Conservation (phyloP, 2,329 filamentous ascomycete species). For the Colletotrichum plurivorum region DNA sequence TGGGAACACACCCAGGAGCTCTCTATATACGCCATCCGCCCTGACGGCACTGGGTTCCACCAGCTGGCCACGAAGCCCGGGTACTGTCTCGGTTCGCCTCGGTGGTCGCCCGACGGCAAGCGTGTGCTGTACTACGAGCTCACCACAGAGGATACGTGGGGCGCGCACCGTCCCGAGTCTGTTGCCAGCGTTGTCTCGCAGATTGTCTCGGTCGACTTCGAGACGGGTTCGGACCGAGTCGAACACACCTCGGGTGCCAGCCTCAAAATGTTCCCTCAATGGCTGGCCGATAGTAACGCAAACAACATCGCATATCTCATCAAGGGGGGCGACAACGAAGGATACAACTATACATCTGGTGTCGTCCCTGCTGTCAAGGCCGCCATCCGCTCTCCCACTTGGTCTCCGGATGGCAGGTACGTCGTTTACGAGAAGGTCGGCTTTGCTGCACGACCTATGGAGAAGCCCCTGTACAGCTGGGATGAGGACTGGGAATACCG, state of each 20-base stretch:
- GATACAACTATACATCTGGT: conserved; percentile 26
- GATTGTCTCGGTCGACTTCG: conserved; percentile 30
- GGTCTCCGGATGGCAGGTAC: conserved; percentile 32
- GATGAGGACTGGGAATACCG: conserved; percentile 35
- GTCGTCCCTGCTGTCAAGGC: conserved; percentile 13
- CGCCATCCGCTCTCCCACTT: conserved; percentile 28
- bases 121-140: conserved; percentile 27
- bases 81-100: conserved; percentile 30
- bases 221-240: conserved; percentile 23
- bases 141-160: conserved; percentile 30
- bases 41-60: conserved; percentile 27
- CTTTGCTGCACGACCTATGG: conserved; percentile 30
- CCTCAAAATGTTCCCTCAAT: conserved; percentile 31
- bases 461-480: conserved; percentile 32
- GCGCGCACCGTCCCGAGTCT: conserved; percentile 30
- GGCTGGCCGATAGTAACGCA: background rate
- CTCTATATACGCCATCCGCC: conserved; percentile 26
- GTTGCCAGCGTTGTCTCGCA: conserved; percentile 23
- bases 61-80: conserved; percentile 18
- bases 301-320: conserved; percentile 27
- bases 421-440: conserved; percentile 32
- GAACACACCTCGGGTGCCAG: conserved; percentile 26
- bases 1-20: conserved; percentile 33
- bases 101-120: conserved; percentile 25
- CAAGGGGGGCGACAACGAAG: conserved; percentile 29